phyloP scores from a whole-genome alignment of 2,329 filamentous ascomycete species.

The Didymella exigua region DNA sequence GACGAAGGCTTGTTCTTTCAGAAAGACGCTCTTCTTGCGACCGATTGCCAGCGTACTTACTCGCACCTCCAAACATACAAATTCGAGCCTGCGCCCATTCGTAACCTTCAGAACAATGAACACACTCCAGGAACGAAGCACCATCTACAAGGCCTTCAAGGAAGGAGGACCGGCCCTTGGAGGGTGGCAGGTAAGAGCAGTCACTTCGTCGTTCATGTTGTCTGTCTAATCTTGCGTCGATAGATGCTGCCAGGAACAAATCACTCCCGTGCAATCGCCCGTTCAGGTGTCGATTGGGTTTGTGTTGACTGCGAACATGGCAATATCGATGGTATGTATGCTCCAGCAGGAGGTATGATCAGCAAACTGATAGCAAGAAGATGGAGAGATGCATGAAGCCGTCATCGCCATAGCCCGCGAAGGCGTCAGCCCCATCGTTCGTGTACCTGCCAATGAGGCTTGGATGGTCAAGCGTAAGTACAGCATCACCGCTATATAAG shows the following conservation, averaged over 20 bases:
- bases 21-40: background rate
- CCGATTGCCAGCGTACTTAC: background rate
- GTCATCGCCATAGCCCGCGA: conserved; percentile 56
- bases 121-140: conserved; percentile 60
- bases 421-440: conserved; percentile 52
- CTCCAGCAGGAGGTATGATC: background rate
- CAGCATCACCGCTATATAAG: background rate
- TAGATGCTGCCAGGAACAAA: conserved; percentile 61
- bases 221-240: background rate
- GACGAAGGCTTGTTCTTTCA: conserved; percentile 18
- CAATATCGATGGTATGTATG: conserved; percentile 57
- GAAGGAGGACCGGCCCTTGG: conserved; percentile 59
- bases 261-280: conserved; percentile 58
- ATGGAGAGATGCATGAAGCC: conserved; percentile 61
- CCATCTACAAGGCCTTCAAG: conserved; percentile 58
- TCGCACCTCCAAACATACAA: background rate
- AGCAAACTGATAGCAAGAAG: conserved; percentile 30
- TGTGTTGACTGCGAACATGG: conserved; percentile 63
- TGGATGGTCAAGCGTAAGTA: conserved; percentile 65
- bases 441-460: conserved; percentile 62
- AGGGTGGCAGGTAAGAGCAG: conserved; percentile 59
- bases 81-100: background rate
- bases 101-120: conserved; percentile 37
- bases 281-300: conserved; percentile 60
- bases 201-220: background rate